Evolutionary conservation across 2,329 filamentous ascomycete species (phyloP), one percentile per base, ranked within the genome.

Genomic region (Sphaerulina vaccinii): DNA sequence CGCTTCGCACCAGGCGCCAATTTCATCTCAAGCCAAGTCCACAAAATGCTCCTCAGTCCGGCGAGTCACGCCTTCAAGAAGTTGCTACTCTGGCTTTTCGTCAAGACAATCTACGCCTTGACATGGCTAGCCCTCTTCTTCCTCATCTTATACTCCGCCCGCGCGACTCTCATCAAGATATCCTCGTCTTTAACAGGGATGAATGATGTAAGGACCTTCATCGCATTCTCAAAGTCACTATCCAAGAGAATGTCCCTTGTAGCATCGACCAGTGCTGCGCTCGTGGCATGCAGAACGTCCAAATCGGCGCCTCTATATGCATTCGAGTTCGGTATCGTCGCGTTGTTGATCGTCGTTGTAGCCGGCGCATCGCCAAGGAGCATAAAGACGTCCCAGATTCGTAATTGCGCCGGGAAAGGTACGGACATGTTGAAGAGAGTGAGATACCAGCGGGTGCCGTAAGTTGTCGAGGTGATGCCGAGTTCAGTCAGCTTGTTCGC

Each of bases 301-400:
- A 97, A 79, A 46, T 90, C 87, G 33, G 82, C 79, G 61, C 80
- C 75, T 62, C 60, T 67, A 83, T 79, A 39, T 8, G 47, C 42
- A 23, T 46, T 41, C 5, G 21, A 24, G 22, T 32, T 21, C 16
- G 16, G 15, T 11, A 23, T 11, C 11, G 40, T 38, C 7, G 43
- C 18, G 24, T 8, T 16, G 23, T 21, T 23, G 24, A 15, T 16
- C 18, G 27, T 44, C 3, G 36, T 40, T 11, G 46, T 22, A 6
- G 9, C 5, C 10, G 44, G 36, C 8, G 80, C 78, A 61, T 92
- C 89, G 40, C 92, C 93, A 10, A 97, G 81, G 11, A 99, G 82
- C 81, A 99, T 90, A 72, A 97, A 97, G 1, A 96, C 88, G 67
- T 99, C 93, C 93, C 93, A 99, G 13, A 99, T 87, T 42, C 93